phyloP scores from a whole-genome alignment of 2,329 filamentous ascomycete genomes.

The Beauveria sp. region DNA sequence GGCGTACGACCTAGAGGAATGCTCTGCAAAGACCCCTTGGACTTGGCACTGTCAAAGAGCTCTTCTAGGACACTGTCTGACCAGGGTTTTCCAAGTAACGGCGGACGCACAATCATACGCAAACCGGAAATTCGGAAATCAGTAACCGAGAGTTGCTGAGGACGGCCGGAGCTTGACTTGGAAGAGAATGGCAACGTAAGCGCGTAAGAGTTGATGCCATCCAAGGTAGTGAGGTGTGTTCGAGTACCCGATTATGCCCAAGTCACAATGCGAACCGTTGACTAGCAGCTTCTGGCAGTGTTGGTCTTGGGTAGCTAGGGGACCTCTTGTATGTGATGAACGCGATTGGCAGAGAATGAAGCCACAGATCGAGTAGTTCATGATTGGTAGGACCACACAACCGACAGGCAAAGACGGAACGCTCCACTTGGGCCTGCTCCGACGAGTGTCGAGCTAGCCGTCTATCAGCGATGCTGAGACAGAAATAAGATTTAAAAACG shows the following conservation, averaged over 20 bases:
- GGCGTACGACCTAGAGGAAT: constrained; percentile 31
- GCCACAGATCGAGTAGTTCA: constrained; percentile 4
- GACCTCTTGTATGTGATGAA: neutral
- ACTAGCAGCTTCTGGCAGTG: neutral
- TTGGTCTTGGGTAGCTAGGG: neutral
- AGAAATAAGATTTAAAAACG: neutral
- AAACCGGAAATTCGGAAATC: neutral
- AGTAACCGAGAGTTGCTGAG: neutral
- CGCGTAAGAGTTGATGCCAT: neutral
- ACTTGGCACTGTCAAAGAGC: neutral
- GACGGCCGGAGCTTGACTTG: neutral
- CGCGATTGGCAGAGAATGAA: neutral
- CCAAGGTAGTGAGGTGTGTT: neutral
- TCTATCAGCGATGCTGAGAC: neutral
- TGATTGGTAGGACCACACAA: constrained; percentile 4
- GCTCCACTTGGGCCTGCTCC: neutral
- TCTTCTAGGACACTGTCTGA: neutral
- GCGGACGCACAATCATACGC: neutral
- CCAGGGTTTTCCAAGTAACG: neutral
- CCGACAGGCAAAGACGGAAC: neutral
- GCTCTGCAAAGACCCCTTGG: constrained; percentile 43
- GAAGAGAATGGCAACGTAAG: neutral
- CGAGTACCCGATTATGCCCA: neutral
- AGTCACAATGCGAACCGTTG: neutral
- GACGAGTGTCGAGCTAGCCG: neutral